These are phyloP conservation scores for Puccinia hordei DNA, from an alignment of 1,284 basidiomycete species.

Conservation along the genomic window DNA sequence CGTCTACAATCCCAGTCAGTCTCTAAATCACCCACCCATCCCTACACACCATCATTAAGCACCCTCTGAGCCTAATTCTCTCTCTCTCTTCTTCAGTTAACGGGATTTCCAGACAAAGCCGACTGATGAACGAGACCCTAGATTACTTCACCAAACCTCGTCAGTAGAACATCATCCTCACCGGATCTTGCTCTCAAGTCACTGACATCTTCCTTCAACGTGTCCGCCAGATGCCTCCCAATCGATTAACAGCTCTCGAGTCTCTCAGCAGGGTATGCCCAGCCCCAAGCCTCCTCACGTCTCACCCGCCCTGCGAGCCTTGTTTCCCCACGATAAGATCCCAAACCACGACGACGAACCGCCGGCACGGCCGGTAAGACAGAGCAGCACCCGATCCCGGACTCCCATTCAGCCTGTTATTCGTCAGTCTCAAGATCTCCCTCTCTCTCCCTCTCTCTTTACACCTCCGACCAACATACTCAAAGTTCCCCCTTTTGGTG, in stretches of 20 bases:
- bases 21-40: not conserved
- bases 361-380: not conserved
- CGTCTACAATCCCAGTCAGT: slow-evolving; percentile 55
- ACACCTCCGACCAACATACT: no score
- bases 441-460: not conserved
- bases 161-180: no score
- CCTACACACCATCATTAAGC: not conserved
- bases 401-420: slow-evolving; percentile 45
- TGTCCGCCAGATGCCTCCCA: not conserved
- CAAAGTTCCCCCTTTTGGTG: not conserved
- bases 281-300: slow-evolving; percentile 10
- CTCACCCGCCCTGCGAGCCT: slow-evolving; percentile 40
- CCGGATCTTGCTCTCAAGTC: no score
- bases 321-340: slow-evolving; percentile 39
- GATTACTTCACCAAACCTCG: slow-evolving; percentile 1
- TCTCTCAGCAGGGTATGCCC: not conserved
- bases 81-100: slow-evolving; percentile 21
- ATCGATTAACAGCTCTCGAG: slow-evolving; percentile 8
- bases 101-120: slow-evolving; percentile 35
- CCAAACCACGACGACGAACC: not conserved
- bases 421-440: slow-evolving; percentile 42
- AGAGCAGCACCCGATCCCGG: not conserved
- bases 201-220: no score
- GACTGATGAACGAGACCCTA: slow-evolving; percentile 22
- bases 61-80: not conserved